Percentiles rank a stretch among this genome's conserved stretches.
Conservation (phyloP, 202 grass and related monocot genomes). For the Dendrocalamus latiflorus region DNA sequence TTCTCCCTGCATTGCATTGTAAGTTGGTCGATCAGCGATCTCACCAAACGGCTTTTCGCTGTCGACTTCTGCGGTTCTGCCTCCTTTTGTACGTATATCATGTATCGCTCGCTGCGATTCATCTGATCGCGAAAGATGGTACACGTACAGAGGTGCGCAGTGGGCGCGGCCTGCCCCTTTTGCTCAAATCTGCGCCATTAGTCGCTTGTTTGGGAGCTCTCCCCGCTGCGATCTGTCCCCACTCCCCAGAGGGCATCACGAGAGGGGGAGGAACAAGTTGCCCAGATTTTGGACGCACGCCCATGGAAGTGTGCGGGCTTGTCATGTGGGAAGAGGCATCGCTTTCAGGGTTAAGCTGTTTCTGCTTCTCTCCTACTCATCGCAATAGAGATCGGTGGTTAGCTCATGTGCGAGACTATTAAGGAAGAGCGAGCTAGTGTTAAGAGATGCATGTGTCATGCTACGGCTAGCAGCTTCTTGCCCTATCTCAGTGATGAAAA, state of each 20-base stretch:
- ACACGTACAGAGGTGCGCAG: constrained; percentile 25
- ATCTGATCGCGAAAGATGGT: constrained; percentile 36
- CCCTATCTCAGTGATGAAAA: constrained; percentile 5
- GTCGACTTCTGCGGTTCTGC: not conserved
- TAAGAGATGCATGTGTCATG: not conserved
- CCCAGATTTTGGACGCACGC: constrained; percentile 55
- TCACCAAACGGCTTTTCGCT: not conserved
- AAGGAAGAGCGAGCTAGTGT: not conserved
- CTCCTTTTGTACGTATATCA: constrained; percentile 30
- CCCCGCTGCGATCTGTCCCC: constrained; percentile 40
- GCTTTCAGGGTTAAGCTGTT: constrained; percentile 42
- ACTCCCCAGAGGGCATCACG: constrained; percentile 52
- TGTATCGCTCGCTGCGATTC: constrained; percentile 10
- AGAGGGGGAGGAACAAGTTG: constrained; percentile 51
- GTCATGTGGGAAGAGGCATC: constrained; percentile 42
- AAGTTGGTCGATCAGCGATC: constrained; percentile 5
- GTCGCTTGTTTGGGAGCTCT: constrained; percentile 42
- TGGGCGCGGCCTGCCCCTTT: constrained; percentile 31
- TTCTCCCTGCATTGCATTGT: not conserved
- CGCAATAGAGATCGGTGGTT: not conserved
- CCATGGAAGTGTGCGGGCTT: constrained; percentile 37
- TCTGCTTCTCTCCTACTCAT: constrained; percentile 24
- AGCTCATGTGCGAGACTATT: constrained; percentile 18
- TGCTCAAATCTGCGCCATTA: constrained; percentile 34
- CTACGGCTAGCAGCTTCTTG: constrained; percentile 13